These are phyloP conservation scores for Liriodendron chinense DNA, from an alignment of 164 flowering plant genomes.

Conservation along the genomic window DNA sequence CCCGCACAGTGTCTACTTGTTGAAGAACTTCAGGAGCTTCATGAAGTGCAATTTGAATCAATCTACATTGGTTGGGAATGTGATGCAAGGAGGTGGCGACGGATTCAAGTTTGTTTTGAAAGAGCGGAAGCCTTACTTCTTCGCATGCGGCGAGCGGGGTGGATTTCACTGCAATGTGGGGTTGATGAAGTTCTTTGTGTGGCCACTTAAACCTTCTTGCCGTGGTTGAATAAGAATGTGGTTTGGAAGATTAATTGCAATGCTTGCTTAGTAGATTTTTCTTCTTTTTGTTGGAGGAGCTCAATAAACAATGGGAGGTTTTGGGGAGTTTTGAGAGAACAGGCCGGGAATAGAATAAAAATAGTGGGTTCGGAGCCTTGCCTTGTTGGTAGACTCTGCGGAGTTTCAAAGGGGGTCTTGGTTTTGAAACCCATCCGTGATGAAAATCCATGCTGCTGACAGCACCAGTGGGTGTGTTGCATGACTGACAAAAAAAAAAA, in stretches of 20 bases:
- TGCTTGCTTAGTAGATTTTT: too few relatives aligned
- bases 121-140: conserved; percentile 34
- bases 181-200: conserved; percentile 42
- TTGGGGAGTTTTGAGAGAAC: too few relatives aligned
- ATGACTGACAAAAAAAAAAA: too few relatives aligned
- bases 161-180: conserved; percentile 42
- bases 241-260: neutral
- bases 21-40: conserved; percentile 43
- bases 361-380: too few relatives aligned
- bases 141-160: conserved; percentile 40
- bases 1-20: conserved; percentile 50
- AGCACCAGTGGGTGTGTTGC: too few relatives aligned
- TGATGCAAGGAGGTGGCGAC: conserved; percentile 35
- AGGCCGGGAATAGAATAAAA: too few relatives aligned
- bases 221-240: neutral
- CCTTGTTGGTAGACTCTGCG: too few relatives aligned
- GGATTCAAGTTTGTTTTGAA: conserved; percentile 43
- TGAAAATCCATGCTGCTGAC: too few relatives aligned
- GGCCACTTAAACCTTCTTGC: conserved; percentile 22
- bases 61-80: conserved; percentile 37
- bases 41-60: conserved; percentile 39
- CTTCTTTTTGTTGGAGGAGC: too few relatives aligned
- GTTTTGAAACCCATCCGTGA: too few relatives aligned
- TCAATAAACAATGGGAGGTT: too few relatives aligned
- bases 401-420: too few relatives aligned